Percentiles rank a stretch among this genome's conserved stretches.
Evolutionary conservation across 345 rosid genomes (phyloP).

Genomic region (Eucalyptus cloeziana): DNA sequence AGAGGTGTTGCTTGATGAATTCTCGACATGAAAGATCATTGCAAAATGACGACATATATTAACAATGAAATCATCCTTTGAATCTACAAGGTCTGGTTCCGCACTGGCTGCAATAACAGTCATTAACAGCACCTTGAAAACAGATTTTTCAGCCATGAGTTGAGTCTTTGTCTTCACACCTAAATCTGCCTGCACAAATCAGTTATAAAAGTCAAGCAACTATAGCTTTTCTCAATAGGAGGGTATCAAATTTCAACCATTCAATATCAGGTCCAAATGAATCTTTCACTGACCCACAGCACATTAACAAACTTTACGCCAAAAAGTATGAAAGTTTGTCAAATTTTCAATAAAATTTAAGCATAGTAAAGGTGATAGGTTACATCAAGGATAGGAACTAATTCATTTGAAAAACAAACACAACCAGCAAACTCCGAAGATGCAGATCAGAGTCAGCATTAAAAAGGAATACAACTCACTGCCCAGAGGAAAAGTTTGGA

Average conservation of each 20-base stretch:
- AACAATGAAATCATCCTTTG: constrained; percentile 72
- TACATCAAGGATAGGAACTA: neutral
- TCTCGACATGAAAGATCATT: constrained; percentile 67
- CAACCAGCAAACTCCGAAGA: neutral
- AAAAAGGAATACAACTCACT: neutral
- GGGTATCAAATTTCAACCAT: neutral
- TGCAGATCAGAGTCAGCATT: neutral
- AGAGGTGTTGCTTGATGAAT: constrained; percentile 43
- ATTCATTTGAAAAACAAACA: neutral
- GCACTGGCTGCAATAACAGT: constrained; percentile 82
- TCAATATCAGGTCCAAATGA: neutral
- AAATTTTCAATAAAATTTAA: neutral
- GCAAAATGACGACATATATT: constrained; percentile 94
- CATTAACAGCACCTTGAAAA: constrained; percentile 81
- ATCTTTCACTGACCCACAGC: neutral
- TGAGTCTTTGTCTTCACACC: constrained; percentile 99
- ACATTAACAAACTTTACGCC: neutral
- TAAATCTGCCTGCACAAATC: constrained; percentile 62
- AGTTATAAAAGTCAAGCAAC: neutral
- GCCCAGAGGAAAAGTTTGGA: neutral
- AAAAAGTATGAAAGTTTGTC: neutral
- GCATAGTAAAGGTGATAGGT: neutral
- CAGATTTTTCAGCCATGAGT: constrained; percentile 96
- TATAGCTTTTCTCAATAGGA: neutral
- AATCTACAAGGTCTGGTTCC: constrained; percentile 63